Evolutionary conservation across 257 asterid species (phyloP).

Genomic region (Solanum chiquidenum): DNA sequence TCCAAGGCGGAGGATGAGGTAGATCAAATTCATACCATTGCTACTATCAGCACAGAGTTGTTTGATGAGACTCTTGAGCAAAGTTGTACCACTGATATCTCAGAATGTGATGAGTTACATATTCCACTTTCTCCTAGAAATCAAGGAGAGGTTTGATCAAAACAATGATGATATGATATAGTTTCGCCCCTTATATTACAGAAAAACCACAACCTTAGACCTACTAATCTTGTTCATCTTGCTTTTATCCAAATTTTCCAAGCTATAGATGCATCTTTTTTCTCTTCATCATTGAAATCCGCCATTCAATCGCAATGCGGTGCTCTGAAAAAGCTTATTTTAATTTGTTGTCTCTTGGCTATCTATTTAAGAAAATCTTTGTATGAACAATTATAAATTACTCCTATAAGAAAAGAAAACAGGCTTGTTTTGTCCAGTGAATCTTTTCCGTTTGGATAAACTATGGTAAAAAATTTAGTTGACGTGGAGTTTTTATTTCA

Average conservation of each 20-base stretch:
- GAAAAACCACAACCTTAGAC: background rate
- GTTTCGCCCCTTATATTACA: background rate
- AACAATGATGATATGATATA: background rate
- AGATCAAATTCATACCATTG: background rate
- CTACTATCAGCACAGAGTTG: background rate
- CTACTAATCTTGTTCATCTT: background rate
- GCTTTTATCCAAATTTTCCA: background rate
- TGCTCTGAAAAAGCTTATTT: background rate
- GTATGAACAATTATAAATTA: background rate
- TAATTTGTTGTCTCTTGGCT: background rate
- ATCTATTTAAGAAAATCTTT: background rate
- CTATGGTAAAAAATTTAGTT: background rate
- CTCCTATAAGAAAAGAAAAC: background rate
- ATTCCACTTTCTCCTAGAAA: background rate
- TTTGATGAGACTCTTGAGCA: background rate
- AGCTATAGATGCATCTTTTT: background rate
- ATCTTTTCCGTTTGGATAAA: background rate
- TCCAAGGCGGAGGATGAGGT: conserved; percentile 13
- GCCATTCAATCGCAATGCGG: background rate
- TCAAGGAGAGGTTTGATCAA: background rate
- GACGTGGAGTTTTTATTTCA: background rate
- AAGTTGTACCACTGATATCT: background rate
- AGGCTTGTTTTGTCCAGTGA: background rate
- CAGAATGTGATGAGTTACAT: background rate
- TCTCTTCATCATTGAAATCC: background rate